These are phyloP conservation scores for Russula compacta DNA, from an alignment of 768 basidiomycete genomes.

Conservation along the genomic window DNA sequence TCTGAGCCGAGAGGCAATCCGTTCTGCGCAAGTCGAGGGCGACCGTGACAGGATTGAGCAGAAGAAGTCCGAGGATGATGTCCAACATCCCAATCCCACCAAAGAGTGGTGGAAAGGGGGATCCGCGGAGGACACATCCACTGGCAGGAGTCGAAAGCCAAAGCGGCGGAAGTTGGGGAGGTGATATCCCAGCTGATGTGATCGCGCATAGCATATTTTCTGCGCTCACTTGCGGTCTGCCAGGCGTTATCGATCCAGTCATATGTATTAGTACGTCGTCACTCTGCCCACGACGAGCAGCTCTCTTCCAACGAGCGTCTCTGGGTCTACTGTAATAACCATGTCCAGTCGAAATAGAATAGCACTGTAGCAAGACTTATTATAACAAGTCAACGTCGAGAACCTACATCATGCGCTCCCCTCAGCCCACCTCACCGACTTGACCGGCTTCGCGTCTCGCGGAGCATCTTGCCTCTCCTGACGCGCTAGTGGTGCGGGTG, in stretches of 20 bases:
- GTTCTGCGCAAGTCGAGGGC: constrained; percentile 47
- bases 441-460: constrained; percentile 1
- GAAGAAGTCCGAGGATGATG: neutral
- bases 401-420: constrained; percentile 7
- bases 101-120: constrained; percentile 13
- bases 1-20: constrained; percentile 68
- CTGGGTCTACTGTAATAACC: neutral
- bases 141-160: neutral
- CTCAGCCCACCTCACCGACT: constrained; percentile 18
- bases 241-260: too few species aligned
- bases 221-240: neutral
- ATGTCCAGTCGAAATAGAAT: neutral
- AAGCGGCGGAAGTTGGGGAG: constrained; percentile 7
- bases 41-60: constrained; percentile 9
- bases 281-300: neutral
- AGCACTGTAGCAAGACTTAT: neutral
- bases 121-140: neutral
- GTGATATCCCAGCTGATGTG: neutral
- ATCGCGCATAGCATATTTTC: neutral
- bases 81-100: neutral
- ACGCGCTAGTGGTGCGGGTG: neutral
- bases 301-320: neutral
- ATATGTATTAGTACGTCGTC: neutral
- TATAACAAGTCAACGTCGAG: neutral
- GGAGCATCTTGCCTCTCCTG: neutral